Base-by-base conservation (phyloP, 2,329 filamentous ascomycete species). In the Xylariaceae sp. region DNA sequence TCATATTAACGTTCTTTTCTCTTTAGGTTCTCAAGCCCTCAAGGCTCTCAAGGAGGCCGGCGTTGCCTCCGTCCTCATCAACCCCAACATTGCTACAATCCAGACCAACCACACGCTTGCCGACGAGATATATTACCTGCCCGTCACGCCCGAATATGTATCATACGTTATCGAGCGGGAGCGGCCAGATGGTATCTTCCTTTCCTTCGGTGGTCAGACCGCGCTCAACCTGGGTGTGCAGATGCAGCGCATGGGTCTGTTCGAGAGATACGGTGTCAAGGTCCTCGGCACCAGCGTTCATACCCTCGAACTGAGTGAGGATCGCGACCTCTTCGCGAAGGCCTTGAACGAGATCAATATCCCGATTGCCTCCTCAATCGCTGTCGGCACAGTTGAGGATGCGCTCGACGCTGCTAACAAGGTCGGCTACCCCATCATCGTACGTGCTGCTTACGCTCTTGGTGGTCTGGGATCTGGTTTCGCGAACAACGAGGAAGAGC, bases 81-180 rank as follows among this genome's bases (percentile, higher is more conserved):
- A 97, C 78, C 93, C 93, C 70, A 97, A 97, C 75, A 97, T 97
- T 74, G 93, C 93, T 62, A 97, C 94, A 60, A 97, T 97, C 72
- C 93, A 97, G 79, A 97, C 93, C 69, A 92, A 95, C 75, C 93
- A 97, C 82, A 88, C 88, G 71, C 88, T 97, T 73, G 92, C 92
- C 72, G 93, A 97, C 73, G 92, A 97, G 79, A 89, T 97, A 71
- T 97, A 97, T 82, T 97, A 97, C 77, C 88, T 97, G 44, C 94
- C 94, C 58, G 92, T 99, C 70, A 99, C 94, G 15, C 89, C 93
- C 65, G 93, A 97, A 82, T 99, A 97, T 78, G 92, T 97, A 73
- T 89, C 89, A 71, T 93, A 97, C 76, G 93, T 99, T 63, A 97
- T 99, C 74, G 92, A 97, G 80, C 88, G 89, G 72, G 94, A 97